These are phyloP conservation scores for Epichloe elymi DNA, from an alignment of 2,329 filamentous ascomycete genomes.

Conservation along the genomic window DNA sequence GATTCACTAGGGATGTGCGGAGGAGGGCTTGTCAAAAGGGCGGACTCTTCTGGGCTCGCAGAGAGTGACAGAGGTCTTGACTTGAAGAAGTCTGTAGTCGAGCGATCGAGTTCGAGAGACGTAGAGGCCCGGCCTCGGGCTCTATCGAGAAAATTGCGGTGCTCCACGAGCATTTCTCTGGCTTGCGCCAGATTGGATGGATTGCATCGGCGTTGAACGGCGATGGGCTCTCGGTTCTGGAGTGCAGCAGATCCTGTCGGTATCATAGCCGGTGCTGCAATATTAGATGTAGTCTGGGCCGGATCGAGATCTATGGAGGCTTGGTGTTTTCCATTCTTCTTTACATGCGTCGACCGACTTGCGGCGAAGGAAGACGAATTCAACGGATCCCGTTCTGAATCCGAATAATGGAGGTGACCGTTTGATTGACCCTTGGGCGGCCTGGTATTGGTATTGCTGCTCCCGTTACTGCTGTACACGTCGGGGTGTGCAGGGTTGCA, in stretches of 20 bases:
- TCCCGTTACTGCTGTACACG: not conserved
- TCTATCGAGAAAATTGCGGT: constrained; percentile 19
- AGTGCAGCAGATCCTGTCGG: constrained; percentile 17
- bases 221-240: constrained; percentile 16
- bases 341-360: constrained; percentile 1
- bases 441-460: not conserved
- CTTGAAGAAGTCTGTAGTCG: constrained; percentile 12
- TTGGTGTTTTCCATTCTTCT: constrained; percentile 6
- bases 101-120: constrained; percentile 23
- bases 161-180: constrained; percentile 24
- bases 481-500: not conserved
- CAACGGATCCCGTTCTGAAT: not conserved
- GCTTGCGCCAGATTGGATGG: constrained; percentile 19
- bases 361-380: not conserved
- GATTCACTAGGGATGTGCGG: constrained; percentile 8
- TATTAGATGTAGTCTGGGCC: constrained; percentile 9
- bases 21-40: constrained; percentile 11
- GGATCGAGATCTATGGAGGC: constrained; percentile 2
- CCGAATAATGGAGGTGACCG: not conserved
- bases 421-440: not conserved
- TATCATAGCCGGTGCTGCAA: constrained; percentile 20
- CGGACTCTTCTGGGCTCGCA: constrained; percentile 16
- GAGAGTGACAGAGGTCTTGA: constrained; percentile 14
- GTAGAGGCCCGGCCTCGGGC: constrained; percentile 17
- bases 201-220: constrained; percentile 20